Evolutionary conservation across 2,329 filamentous ascomycete genomes (phyloP).

Genomic region (Aspergillus sp.): DNA sequence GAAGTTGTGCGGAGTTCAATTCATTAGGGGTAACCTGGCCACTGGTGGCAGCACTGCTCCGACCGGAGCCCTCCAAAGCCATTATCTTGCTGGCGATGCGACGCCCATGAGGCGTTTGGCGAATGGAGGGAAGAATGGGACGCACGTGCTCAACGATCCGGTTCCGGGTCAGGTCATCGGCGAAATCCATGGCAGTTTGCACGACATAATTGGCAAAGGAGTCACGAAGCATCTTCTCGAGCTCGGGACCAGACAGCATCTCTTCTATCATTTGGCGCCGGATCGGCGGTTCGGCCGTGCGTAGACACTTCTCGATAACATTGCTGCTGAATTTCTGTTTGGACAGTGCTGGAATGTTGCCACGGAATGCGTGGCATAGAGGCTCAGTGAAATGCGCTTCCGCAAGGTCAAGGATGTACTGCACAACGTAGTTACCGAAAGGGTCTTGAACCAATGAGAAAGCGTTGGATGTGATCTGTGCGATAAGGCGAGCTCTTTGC

Average conservation of each 20-base stretch:
- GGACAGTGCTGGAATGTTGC: conserved; percentile 72
- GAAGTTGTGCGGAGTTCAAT: conserved; percentile 41
- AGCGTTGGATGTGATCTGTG: conserved; percentile 86
- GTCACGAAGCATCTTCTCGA: conserved; percentile 87
- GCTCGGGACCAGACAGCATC: conserved; percentile 73
- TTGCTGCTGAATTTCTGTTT: conserved; percentile 99
- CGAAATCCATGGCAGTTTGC: conserved; percentile 90
- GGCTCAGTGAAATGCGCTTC: conserved; percentile 88
- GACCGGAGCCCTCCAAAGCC: conserved; percentile 54
- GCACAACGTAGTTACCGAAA: conserved; percentile 97
- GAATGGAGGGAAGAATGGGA: conserved; percentile 80
- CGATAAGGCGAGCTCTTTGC: conserved; percentile 86
- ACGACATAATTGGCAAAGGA: conserved; percentile 98
- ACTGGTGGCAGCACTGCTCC: conserved; percentile 44
- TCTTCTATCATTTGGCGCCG: conserved; percentile 85
- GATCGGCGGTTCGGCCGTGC: conserved; percentile 75
- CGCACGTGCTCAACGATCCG: conserved; percentile 83
- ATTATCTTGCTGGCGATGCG: conserved; percentile 89
- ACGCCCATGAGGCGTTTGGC: conserved; percentile 90
- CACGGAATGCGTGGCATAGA: conserved; percentile 78
- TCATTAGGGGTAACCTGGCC: conserved; percentile 47
- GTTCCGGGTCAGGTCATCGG: conserved; percentile 72
- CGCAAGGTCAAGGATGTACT: conserved; percentile 96
- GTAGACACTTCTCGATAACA: conserved; percentile 94
- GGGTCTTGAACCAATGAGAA: conserved; percentile 90